Evolutionary conservation across 1,284 basidiomycete species (phyloP).

Genomic region (Ganoderma multipileum): DNA sequence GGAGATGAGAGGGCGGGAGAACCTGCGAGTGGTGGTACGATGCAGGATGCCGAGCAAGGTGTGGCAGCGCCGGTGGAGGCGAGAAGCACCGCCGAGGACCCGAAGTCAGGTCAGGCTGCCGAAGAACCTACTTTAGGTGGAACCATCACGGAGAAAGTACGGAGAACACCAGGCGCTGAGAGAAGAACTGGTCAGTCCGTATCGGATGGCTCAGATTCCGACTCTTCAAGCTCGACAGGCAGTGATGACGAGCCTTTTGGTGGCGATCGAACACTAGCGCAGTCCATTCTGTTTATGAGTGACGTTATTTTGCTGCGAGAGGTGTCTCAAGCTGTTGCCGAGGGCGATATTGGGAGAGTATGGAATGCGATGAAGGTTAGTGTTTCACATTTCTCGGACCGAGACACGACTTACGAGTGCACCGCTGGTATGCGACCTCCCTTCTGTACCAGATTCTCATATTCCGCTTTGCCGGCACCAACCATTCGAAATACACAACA

Average conservation of each 20-base stretch:
- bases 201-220: background rate
- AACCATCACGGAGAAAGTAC: too few relatives aligned
- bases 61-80: too few relatives aligned
- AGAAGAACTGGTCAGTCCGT: too few relatives aligned
- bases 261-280: background rate
- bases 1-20: too few relatives aligned
- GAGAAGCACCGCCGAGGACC: too few relatives aligned
- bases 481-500: background rate
- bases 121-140: too few relatives aligned
- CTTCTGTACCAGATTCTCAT: background rate
- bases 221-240: too few relatives aligned
- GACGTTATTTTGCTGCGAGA: background rate
- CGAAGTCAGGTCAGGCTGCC: too few relatives aligned
- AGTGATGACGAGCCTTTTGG: background rate
- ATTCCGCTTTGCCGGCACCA: background rate
- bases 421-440: too few relatives aligned
- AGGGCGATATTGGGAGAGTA: background rate
- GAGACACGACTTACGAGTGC: too few relatives aligned
- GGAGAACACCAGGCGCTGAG: too few relatives aligned
- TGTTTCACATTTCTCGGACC: too few relatives aligned
- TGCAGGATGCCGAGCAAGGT: background rate
- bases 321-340: background rate
- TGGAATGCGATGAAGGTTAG: background rate
- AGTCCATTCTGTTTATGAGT: background rate
- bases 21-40: background rate